Evolutionary conservation across 345 rosid species (phyloP), one percentile per base, ranked within the genome.

Genomic region (Acer negundo): DNA sequence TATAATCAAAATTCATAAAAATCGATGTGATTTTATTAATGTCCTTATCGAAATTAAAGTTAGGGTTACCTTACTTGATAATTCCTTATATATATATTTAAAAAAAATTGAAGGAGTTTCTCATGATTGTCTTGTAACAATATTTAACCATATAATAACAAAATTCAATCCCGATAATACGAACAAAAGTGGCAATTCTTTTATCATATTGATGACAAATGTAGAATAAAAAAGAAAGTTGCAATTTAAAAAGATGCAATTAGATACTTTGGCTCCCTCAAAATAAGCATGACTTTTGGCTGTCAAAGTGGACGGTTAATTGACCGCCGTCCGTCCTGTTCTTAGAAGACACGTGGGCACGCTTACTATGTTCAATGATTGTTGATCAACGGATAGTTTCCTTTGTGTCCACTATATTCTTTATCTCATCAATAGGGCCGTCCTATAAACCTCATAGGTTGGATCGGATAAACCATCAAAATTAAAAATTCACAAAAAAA

Each of bases 261-360:
- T 40, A n/a, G 16, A 7, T 38, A 28, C 22, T 19, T 58, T 17
- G 26, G 51, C 31, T 35, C 70, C 70, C 47, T 40, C 13, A 20
- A 59, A 62, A 22, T 73, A 26, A 46, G 76, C 68, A 73, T 12
- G 35, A 20, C 19, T 38, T 42, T 72, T 0, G 38, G 76, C 19
- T 10, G 67, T 42, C 40, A 17, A 62, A 62, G 13, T 2, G 46
- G 58, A 26, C 11, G 42, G 59, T 44, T 46, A 13, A 46, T 62
- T 74, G 69, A 62, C 59, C 12, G 69, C 69, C 61, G 77, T 62
- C 69, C 59, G 1, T 74, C 46, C 61, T 19, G 22, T 63, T 74
- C 17, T 19, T 3, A 0, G 31, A 42, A 7, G 15, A 64, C 77
- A 74, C 62, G 70, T 74, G 77, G 77, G 44, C 44, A 0, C 3